These are phyloP conservation scores for Rubroshorea leprosula DNA, from an alignment of 345 rosid genomes.

Conservation along the genomic window DNA sequence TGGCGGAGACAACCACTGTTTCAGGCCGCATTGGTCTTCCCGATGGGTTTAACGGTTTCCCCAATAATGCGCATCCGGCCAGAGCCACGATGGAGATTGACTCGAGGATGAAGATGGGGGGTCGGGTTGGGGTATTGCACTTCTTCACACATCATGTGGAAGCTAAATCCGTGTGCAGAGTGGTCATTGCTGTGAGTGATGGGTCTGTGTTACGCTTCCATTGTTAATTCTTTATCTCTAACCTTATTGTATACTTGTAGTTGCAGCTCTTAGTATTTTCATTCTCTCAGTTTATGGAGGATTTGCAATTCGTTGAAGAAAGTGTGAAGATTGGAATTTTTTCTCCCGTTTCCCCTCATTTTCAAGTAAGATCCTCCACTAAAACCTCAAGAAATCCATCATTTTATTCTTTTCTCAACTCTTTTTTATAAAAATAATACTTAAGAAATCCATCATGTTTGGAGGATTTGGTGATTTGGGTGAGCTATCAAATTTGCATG, in stretches of 20 bases:
- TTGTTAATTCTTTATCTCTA: constrained; percentile 34
- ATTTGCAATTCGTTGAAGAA: background rate
- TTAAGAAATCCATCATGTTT: background rate
- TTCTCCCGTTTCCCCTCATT: too few species aligned
- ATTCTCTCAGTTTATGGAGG: background rate
- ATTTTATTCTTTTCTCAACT: too few species aligned
- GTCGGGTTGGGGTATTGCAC: constrained; percentile 79
- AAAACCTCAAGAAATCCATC: too few species aligned
- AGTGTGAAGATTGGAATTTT: constrained; percentile 29
- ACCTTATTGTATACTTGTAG: background rate
- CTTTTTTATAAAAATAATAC: too few species aligned
- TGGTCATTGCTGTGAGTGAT: constrained; percentile 60
- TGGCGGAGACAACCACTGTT: constrained; percentile 17
- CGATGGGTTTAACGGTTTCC: constrained; percentile 25
- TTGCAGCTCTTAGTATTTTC: background rate
- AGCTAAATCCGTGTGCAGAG: constrained; percentile 60
- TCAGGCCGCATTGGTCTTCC: constrained; percentile 26
- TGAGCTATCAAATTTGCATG: too few species aligned
- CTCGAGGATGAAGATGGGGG: constrained; percentile 63
- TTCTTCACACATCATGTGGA: constrained; percentile 79
- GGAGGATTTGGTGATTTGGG: constrained; percentile 6
- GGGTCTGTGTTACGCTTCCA: constrained; percentile 90
- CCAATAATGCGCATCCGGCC: constrained; percentile 34
- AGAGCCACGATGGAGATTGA: constrained; percentile 93
- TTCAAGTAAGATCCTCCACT: too few species aligned